Percentiles rank a stretch among this genome's conserved stretches.
phyloP scores from a whole-genome alignment of 2,329 filamentous ascomycete genomes.

The Fusarium nodosum region DNA sequence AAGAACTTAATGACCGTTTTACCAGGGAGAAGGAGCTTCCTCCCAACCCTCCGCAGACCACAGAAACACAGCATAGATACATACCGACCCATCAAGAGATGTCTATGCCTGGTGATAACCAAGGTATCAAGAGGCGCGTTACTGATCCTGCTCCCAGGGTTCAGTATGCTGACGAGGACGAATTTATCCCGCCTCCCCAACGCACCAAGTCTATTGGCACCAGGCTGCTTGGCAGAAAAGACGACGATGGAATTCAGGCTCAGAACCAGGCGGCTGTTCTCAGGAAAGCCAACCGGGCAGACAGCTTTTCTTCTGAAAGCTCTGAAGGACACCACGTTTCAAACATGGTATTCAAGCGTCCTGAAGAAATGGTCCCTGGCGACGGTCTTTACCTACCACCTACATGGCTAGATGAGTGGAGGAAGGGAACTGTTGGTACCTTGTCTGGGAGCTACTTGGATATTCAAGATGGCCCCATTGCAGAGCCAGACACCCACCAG shows the following conservation, averaged over 20 bases:
- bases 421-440: conserved; percentile 73
- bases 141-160: conserved; percentile 51
- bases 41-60: conserved; percentile 49
- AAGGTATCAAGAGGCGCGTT: conserved; percentile 49
- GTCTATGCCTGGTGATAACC: conserved; percentile 41
- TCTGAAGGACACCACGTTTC: conserved; percentile 57
- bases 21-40: conserved; percentile 55
- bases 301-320: conserved; percentile 50
- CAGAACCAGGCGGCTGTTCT: conserved; percentile 37
- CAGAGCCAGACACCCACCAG: conserved; percentile 63
- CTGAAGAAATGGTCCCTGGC: conserved; percentile 61
- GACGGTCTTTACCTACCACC: conserved; percentile 71
- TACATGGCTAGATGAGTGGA: conserved; percentile 79
- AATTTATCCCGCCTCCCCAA: conserved; percentile 45
- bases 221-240: conserved; percentile 32
- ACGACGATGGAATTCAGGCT: conserved; percentile 19
- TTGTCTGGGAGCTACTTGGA: conserved; percentile 72
- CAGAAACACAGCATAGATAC: conserved; percentile 30
- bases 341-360: conserved; percentile 59
- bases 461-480: conserved; percentile 60
- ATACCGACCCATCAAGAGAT: conserved; percentile 22
- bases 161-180: conserved; percentile 50
- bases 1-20: conserved; percentile 44
- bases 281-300: conserved; percentile 50
- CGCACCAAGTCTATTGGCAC: conserved; percentile 42